Conservation (phyloP, 202 grass and related monocot genomes). For the Panicum hallii region DNA sequence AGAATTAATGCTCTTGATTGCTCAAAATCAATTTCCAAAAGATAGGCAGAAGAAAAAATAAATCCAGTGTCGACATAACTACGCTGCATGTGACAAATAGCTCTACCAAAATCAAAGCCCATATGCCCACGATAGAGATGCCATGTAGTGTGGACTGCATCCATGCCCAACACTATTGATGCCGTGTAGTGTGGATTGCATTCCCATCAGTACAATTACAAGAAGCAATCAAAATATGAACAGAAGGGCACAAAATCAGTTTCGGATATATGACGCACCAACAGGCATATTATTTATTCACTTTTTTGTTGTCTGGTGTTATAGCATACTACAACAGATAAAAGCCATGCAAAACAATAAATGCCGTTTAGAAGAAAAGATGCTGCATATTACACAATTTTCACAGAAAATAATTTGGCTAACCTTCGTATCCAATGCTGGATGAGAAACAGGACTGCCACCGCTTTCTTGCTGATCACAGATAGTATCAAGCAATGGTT, state of each 20-base stretch:
- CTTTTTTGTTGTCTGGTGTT: background rate
- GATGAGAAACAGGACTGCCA: constrained; percentile 35
- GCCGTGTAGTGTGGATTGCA: constrained; percentile 11
- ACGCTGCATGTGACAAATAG: constrained; percentile 4
- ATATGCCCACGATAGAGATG: background rate
- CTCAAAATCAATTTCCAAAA: background rate
- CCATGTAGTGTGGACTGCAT: constrained; percentile 14
- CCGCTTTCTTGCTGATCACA: constrained; percentile 16
- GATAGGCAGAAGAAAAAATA: background rate
- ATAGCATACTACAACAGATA: constrained; percentile 11
- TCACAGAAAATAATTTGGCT: constrained; percentile 37
- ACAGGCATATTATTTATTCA: background rate
- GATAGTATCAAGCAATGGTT: constrained; percentile 29
- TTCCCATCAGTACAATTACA: background rate
- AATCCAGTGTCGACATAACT: background rate
- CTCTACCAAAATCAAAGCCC: background rate
- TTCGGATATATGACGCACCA: background rate
- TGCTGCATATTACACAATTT: constrained; percentile 21
- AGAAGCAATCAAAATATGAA: constrained; percentile 1
- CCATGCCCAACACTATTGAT: background rate
- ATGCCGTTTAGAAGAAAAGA: constrained; percentile 27
- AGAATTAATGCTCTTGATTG: background rate
- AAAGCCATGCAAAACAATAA: background rate
- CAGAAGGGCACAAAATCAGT: background rate
- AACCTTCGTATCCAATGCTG: constrained; percentile 46